phyloP scores from a whole-genome alignment of 2,329 filamentous ascomycete genomes.

The Beauveria brongniartii region DNA sequence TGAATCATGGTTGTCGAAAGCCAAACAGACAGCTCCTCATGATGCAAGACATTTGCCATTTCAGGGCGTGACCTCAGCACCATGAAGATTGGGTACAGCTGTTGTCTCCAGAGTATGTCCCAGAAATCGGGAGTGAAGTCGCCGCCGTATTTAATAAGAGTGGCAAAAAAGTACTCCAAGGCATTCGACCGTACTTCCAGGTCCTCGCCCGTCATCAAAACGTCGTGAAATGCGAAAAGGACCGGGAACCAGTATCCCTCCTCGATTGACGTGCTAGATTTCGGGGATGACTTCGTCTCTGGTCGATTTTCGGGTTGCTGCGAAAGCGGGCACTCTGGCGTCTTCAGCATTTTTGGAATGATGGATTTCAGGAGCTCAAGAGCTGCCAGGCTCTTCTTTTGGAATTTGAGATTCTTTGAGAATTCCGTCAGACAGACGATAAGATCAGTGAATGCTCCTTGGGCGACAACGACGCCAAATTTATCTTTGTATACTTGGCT shows the following conservation, averaged over 20 bases:
- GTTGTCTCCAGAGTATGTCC: slow-evolving; percentile 96
- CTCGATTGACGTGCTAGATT: slow-evolving; percentile 78
- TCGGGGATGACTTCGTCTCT: slow-evolving; percentile 31
- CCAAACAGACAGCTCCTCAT: slow-evolving; percentile 97
- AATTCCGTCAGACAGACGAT: slow-evolving; percentile 97
- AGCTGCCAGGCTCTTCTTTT: slow-evolving; percentile 94
- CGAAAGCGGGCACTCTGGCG: slow-evolving; percentile 88
- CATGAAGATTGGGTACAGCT: slow-evolving; percentile 97
- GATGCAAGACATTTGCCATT: slow-evolving; percentile 89
- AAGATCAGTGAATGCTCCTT: slow-evolving; percentile 92
- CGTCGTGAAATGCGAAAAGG: slow-evolving; percentile 95
- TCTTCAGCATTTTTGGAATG: slow-evolving; percentile 89
- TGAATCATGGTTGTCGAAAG: slow-evolving; percentile 99
- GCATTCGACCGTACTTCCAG: slow-evolving; percentile 88
- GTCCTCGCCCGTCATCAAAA: slow-evolving; percentile 98
- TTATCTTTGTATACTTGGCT: slow-evolving; percentile 91
- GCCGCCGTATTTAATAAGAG: slow-evolving; percentile 79
- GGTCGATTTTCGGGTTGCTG: slow-evolving; percentile 42
- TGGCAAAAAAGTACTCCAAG: slow-evolving; percentile 94
- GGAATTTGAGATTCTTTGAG: slow-evolving; percentile 96
- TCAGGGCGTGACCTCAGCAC: slow-evolving; percentile 93
- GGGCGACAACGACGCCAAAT: slow-evolving; percentile 91
- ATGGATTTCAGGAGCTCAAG: slow-evolving; percentile 92
- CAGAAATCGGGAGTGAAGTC: slow-evolving; percentile 93
- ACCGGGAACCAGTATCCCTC: slow-evolving; percentile 99